phyloP scores from a whole-genome alignment of 2,329 filamentous ascomycete genomes.

The Sphaerulina vaccinii region DNA sequence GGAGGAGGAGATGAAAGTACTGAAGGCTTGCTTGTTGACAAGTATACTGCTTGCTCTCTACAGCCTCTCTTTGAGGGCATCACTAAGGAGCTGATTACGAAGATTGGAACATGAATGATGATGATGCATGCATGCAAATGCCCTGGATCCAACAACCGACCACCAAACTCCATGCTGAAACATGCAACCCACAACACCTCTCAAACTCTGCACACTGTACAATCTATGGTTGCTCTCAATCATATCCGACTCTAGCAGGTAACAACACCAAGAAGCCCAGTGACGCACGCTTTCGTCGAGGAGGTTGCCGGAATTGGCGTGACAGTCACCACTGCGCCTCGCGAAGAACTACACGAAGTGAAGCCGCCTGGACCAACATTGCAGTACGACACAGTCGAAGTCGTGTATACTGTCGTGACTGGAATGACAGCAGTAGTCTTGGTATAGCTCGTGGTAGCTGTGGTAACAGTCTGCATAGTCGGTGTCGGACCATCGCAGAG shows the following conservation, averaged over 20 bases:
- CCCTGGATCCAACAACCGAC: neutral
- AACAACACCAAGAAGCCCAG: no score
- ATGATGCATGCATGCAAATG: neutral
- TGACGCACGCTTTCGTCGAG: no score
- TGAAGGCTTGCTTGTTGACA: constrained; percentile 60
- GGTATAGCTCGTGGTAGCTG: constrained; percentile 2
- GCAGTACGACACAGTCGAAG: constrained; percentile 30
- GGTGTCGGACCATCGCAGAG: neutral
- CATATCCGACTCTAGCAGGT: neutral
- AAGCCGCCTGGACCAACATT: constrained; percentile 9
- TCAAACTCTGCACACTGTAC: constrained; percentile 2
- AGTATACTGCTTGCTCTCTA: constrained; percentile 71
- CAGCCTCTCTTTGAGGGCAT: constrained; percentile 67
- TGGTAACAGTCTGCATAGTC: neutral
- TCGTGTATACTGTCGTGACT: constrained; percentile 26
- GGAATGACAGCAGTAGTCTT: constrained; percentile 17
- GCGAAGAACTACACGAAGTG: constrained; percentile 5
- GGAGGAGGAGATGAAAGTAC: constrained; percentile 27
- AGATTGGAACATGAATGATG: constrained; percentile 24
- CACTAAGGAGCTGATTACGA: constrained; percentile 36
- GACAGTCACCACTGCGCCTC: no score
- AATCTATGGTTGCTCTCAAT: neutral
- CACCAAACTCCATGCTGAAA: neutral
- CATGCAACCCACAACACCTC: neutral
- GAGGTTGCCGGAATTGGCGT: no score